Percentiles rank a stretch among this genome's conserved stretches.
These are phyloP conservation scores for Mrakia hoshinonis DNA, from an alignment of 768 basidiomycete species.

Conservation along the genomic window DNA sequence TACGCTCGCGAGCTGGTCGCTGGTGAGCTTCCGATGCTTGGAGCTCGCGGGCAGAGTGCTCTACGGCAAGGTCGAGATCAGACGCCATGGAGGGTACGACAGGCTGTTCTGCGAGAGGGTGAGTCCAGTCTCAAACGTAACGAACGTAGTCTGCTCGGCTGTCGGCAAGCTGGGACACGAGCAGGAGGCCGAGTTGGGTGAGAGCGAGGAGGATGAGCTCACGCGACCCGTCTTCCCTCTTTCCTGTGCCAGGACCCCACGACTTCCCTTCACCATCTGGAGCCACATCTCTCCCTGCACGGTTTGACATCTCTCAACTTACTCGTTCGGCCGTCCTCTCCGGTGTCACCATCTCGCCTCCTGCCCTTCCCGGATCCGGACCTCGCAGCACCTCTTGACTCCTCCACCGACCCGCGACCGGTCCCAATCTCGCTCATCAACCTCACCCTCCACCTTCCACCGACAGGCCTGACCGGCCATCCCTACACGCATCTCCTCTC, in stretches of 20 bases:
- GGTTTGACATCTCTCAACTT: neutral
- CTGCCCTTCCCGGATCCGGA: neutral
- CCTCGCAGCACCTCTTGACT: too few relatives aligned
- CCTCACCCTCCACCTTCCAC: conserved; percentile 9
- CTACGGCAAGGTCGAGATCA: neutral
- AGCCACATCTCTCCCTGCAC: conserved; percentile 17
- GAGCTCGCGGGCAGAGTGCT: neutral
- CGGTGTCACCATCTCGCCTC: neutral
- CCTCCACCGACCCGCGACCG: neutral
- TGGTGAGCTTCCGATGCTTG: neutral
- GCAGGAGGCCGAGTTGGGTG: neutral
- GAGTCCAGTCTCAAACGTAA: neutral
- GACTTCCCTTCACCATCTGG: neutral
- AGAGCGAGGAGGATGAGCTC: neutral
- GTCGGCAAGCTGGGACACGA: too few relatives aligned
- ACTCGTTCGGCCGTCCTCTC: conserved; percentile 6
- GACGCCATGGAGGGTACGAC: neutral
- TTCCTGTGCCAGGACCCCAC: neutral
- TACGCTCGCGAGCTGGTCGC: neutral
- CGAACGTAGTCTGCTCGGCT: neutral
- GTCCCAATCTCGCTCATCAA: conserved; percentile 3
- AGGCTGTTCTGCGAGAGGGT: neutral
- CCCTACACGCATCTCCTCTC: neutral
- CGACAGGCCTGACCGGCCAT: conserved; percentile 14
- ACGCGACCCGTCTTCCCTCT: neutral